Conservation (phyloP, 2,329 filamentous ascomycete genomes). For the Cladosporium austrohemisphaericum region DNA sequence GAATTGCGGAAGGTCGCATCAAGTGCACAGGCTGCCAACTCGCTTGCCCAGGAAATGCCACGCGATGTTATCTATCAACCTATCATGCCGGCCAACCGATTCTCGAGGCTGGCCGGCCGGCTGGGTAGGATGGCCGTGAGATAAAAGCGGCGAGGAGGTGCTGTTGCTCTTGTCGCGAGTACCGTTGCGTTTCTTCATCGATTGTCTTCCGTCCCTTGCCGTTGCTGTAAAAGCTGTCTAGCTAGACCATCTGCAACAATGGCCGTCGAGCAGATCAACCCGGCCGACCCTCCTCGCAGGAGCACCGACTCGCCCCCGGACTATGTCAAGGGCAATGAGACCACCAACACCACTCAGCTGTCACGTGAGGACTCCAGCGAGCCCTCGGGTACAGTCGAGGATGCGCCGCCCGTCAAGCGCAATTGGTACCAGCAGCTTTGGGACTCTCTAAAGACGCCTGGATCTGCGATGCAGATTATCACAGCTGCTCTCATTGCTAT, state of each 20-base stretch:
- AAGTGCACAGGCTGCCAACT: not conserved
- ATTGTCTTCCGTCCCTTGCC: not conserved
- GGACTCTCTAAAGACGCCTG: slow-evolving; percentile 40
- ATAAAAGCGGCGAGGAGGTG: slow-evolving; percentile 2
- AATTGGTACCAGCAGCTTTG: slow-evolving; percentile 29
- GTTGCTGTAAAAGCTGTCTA: no score
- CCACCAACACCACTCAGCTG: not conserved
- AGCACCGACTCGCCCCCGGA: not conserved
- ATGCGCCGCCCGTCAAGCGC: slow-evolving; percentile 2
- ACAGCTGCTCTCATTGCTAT: slow-evolving; percentile 48
- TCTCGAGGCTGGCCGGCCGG: not conserved
- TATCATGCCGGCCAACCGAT: slow-evolving; percentile 1
- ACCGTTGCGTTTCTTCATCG: no score
- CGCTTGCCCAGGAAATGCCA: slow-evolving; percentile 6
- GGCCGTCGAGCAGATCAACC: slow-evolving; percentile 14
- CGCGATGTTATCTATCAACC: slow-evolving; percentile 6
- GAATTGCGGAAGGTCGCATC: slow-evolving; percentile 7
- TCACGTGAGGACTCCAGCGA: slow-evolving; percentile 10
- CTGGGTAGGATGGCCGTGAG: not conserved
- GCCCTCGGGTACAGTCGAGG: not conserved
- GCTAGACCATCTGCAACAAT: not conserved
- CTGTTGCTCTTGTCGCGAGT: not conserved
- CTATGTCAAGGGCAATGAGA: not conserved
- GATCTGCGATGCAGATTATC: slow-evolving; percentile 50
- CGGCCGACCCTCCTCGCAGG: not conserved